These are phyloP conservation scores for Calonectria naviculata DNA, from an alignment of 2,329 filamentous ascomycete species.

Conservation along the genomic window DNA sequence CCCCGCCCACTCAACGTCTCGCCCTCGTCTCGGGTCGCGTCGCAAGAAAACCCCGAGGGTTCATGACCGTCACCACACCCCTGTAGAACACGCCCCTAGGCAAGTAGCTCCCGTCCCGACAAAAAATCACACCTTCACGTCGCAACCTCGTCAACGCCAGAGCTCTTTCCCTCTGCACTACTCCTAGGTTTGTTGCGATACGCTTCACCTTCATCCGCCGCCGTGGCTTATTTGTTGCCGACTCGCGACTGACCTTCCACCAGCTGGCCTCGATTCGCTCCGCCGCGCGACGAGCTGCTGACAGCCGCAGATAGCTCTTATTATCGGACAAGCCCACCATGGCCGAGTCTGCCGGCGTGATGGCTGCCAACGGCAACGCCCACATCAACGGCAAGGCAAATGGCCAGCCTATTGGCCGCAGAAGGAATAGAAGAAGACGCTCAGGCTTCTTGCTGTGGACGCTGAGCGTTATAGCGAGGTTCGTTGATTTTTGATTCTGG, in stretches of 20 bases:
- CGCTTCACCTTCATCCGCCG: slow-evolving; percentile 11
- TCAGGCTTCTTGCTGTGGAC: slow-evolving; percentile 49
- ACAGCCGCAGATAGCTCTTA: slow-evolving; percentile 22
- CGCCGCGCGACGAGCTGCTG: slow-evolving; percentile 20
- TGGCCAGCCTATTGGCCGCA: slow-evolving; percentile 39
- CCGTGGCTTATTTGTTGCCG: slow-evolving; percentile 10
- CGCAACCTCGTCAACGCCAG: slow-evolving; percentile 27
- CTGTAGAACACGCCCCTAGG: slow-evolving; percentile 13
- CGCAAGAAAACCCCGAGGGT: slow-evolving; percentile 31
- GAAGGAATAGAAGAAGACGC: slow-evolving; percentile 33
- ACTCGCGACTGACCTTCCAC: slow-evolving; percentile 18
- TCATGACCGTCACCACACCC: slow-evolving; percentile 14
- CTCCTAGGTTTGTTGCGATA: slow-evolving; percentile 16
- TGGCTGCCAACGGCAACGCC: slow-evolving; percentile 53
- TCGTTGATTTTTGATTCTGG: slow-evolving; percentile 34
- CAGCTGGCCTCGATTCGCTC: slow-evolving; percentile 24
- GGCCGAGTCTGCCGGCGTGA: slow-evolving; percentile 47
- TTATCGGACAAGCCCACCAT: slow-evolving; percentile 42
- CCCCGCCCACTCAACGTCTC: slow-evolving; percentile 26
- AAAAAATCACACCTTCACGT: slow-evolving; percentile 27
- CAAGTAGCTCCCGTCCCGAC: slow-evolving; percentile 9
- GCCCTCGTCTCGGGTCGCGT: slow-evolving; percentile 38
- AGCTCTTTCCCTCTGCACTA: slow-evolving; percentile 18
- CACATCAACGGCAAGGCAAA: slow-evolving; percentile 48
- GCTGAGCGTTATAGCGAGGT: slow-evolving; percentile 67